Evolutionary conservation across 2,329 filamentous ascomycete genomes (phyloP).

Genomic region (Cladosporium velox): DNA sequence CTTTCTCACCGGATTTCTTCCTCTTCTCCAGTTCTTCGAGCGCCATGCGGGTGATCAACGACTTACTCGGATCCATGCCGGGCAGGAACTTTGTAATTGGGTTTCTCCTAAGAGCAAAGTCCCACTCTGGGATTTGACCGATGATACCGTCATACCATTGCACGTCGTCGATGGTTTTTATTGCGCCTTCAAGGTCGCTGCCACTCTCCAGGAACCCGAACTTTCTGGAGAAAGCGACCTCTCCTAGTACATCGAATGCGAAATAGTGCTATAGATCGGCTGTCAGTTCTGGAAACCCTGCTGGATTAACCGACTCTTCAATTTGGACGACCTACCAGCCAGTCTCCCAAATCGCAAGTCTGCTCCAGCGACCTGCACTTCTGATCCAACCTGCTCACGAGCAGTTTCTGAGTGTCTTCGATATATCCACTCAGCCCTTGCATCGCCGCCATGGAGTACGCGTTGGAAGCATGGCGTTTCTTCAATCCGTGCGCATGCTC

Average conservation of each 20-base stretch:
- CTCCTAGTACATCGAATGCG: slow-evolving; percentile 78
- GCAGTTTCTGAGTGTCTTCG: slow-evolving; percentile 71
- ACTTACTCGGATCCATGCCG: slow-evolving; percentile 47
- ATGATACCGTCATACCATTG: slow-evolving; percentile 68
- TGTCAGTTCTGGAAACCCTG: background rate
- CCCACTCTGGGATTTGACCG: slow-evolving; percentile 71
- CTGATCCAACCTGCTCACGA: slow-evolving; percentile 56
- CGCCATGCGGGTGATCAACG: slow-evolving; percentile 56
- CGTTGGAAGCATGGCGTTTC: slow-evolving; percentile 71
- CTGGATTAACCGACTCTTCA: background rate
- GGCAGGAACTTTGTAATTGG: slow-evolving; percentile 53
- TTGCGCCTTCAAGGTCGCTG: slow-evolving; percentile 68
- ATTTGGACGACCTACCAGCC: slow-evolving; percentile 52
- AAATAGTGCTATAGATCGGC: slow-evolving; percentile 60
- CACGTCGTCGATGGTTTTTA: slow-evolving; percentile 62
- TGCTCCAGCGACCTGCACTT: slow-evolving; percentile 43
- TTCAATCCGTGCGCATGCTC: slow-evolving; percentile 75
- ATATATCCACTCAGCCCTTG: slow-evolving; percentile 80
- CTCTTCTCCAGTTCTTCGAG: slow-evolving; percentile 51
- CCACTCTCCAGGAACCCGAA: slow-evolving; percentile 75
- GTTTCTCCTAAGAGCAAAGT: slow-evolving; percentile 66
- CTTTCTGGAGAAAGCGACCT: slow-evolving; percentile 73
- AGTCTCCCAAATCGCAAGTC: slow-evolving; percentile 56
- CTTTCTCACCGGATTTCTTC: slow-evolving; percentile 50
- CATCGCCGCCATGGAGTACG: slow-evolving; percentile 75